Evolutionary conservation across 768 basidiomycete genomes (phyloP).

Genomic region (Suillus bovinus): DNA sequence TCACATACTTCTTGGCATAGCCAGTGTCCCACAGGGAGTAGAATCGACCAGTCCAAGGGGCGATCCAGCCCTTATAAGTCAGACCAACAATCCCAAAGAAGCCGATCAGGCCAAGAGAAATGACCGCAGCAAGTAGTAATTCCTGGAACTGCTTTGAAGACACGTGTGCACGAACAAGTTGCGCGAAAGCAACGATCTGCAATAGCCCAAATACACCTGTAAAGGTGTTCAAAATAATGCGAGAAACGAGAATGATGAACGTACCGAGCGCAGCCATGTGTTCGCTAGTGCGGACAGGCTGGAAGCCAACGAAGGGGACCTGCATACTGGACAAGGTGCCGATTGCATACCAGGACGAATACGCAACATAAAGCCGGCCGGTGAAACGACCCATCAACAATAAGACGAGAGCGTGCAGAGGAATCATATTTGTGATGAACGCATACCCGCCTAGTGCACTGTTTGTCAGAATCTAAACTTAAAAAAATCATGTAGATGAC

Average conservation of each 20-base stretch:
- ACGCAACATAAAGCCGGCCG: conserved; percentile 88
- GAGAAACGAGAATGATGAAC: conserved; percentile 9
- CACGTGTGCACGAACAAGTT: conserved; percentile 85
- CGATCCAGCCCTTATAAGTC: conserved; percentile 93
- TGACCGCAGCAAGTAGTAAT: conserved; percentile 68
- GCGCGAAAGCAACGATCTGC: conserved; percentile 92
- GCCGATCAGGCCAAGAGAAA: conserved; percentile 71
- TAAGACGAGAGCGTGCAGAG: conserved; percentile 91
- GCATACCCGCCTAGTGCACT: conserved; percentile 80
- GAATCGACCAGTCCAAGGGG: conserved; percentile 99
- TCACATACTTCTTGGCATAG: conserved; percentile 89
- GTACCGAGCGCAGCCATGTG: conserved; percentile 97
- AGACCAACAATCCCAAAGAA: conserved; percentile 72
- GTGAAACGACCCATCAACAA: conserved; percentile 96
- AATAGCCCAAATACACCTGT: conserved; percentile 92
- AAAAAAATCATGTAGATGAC: background rate
- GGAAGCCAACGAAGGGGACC: conserved; percentile 98
- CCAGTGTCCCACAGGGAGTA: conserved; percentile 99
- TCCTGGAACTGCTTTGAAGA: conserved; percentile 91
- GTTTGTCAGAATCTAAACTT: background rate
- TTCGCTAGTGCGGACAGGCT: conserved; percentile 95
- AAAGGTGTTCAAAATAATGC: conserved; percentile 8
- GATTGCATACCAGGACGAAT: conserved; percentile 97
- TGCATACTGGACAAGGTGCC: conserved; percentile 99
- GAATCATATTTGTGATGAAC: conserved; percentile 99